Percentiles rank a stretch among this genome's conserved stretches.
phyloP scores from a whole-genome alignment of 1,139 yeast genomes.

The Hyphopichia buzzinii region DNA sequence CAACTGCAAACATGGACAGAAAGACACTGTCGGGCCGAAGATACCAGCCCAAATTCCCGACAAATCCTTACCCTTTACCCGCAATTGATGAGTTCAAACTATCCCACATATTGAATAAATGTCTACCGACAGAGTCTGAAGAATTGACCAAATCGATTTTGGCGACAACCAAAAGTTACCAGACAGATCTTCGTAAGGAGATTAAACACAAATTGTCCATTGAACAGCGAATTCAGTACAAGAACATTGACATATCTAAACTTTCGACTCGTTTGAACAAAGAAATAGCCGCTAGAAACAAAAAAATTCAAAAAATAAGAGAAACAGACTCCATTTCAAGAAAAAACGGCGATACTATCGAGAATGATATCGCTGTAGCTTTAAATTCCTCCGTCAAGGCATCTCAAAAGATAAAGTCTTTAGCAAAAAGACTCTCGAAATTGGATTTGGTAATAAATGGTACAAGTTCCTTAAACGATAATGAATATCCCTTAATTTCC shows the following conservation, averaged over 20 bases:
- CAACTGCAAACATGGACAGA: neutral
- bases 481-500: conserved; percentile 4
- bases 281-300: conserved; percentile 16
- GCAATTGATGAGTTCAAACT: conserved; percentile 39
- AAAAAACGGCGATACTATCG: conserved; percentile 4
- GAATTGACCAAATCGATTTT: conserved; percentile 33
- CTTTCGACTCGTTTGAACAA: conserved; percentile 22
- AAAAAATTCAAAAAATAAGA: conserved; percentile 16
- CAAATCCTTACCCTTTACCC: conserved; percentile 23
- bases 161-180: conserved; percentile 35
- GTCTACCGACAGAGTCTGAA: conserved; percentile 29
- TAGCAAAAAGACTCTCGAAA: conserved; percentile 2
- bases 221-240: conserved; percentile 39
- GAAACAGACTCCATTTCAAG: conserved; percentile 2
- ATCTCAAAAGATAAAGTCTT: conserved; percentile 4
- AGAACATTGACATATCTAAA: conserved; percentile 32
- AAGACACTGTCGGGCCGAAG: conserved; percentile 6
- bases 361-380: conserved; percentile 5
- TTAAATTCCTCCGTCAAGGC: conserved; percentile 6
- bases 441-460: conserved; percentile 7
- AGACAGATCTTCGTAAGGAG: conserved; percentile 38
- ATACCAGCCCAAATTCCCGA: conserved; percentile 14
- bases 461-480: neutral
- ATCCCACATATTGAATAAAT: conserved; percentile 31
- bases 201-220: conserved; percentile 33